Conservation (phyloP, 2,329 filamentous ascomycete species). For the Lasiodiplodia sp. region DNA sequence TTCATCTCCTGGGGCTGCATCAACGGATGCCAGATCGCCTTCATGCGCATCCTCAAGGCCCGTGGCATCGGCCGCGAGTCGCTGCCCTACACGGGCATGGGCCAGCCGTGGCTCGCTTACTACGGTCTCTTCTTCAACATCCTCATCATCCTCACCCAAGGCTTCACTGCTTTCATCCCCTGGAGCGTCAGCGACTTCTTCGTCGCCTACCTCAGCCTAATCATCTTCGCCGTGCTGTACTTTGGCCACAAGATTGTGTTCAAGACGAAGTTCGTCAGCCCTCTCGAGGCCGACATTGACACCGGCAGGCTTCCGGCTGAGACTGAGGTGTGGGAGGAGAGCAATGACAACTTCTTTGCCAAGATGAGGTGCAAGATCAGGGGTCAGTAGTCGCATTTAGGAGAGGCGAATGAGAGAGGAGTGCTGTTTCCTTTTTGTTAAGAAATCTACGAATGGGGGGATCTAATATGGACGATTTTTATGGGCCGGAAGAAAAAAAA, state of each 20-base stretch:
- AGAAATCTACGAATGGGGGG: not conserved
- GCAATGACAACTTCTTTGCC: conserved; percentile 25
- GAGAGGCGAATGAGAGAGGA: not conserved
- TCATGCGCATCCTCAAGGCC: conserved; percentile 46
- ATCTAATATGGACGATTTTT: not conserved
- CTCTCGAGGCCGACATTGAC: conserved; percentile 52
- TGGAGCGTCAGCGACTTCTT: conserved; percentile 48
- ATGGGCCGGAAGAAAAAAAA: not conserved
- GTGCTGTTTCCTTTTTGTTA: not conserved
- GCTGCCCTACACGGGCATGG: conserved; percentile 47
- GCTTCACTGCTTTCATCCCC: conserved; percentile 51
- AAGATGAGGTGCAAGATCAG: conserved; percentile 24
- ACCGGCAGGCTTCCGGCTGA: conserved; percentile 44
- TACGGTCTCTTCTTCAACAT: conserved; percentile 48
- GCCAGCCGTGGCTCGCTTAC: conserved; percentile 44
- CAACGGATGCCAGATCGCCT: conserved; percentile 47
- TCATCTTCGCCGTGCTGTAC: conserved; percentile 59
- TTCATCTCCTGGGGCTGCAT: conserved; percentile 52
- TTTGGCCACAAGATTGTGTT: conserved; percentile 62
- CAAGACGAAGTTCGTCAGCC: conserved; percentile 49
- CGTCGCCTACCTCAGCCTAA: conserved; percentile 49
- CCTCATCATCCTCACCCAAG: conserved; percentile 51
- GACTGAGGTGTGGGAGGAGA: conserved; percentile 32
- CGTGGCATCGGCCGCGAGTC: conserved; percentile 49
- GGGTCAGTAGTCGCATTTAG: not conserved